A percentile compares a stretch with the other conserved stretches of the same genome.
Conservation (phyloP, 345 rosid genomes). For the Ceriops decandra region DNA sequence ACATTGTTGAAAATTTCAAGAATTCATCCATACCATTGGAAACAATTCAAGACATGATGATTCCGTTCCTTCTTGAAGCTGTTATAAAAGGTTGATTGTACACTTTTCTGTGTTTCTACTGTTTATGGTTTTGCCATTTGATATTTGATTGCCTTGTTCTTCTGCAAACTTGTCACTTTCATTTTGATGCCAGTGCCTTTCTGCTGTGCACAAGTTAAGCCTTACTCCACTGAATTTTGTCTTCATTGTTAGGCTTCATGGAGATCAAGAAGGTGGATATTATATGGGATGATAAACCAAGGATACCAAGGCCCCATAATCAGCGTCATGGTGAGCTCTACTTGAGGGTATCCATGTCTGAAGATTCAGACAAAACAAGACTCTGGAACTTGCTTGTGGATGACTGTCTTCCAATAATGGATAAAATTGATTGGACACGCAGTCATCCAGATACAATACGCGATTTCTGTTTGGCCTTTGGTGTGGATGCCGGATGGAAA, state of each 20-base stretch:
- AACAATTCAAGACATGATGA: constrained; percentile 37
- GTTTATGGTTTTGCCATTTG: constrained; percentile 5
- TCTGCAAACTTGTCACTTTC: not conserved
- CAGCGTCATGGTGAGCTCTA: constrained; percentile 58
- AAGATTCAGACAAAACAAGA: constrained; percentile 35
- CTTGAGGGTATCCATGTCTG: constrained; percentile 65
- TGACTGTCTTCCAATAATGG: constrained; percentile 59
- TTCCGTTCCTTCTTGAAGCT: constrained; percentile 62
- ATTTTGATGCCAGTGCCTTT: not conserved
- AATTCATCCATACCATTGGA: constrained; percentile 32
- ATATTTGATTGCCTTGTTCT: not conserved
- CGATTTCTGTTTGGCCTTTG: constrained; percentile 64
- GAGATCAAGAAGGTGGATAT: constrained; percentile 80
- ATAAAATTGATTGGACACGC: constrained; percentile 77
- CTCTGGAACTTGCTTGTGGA: constrained; percentile 65
- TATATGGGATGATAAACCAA: constrained; percentile 62
- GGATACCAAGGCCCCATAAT: constrained; percentile 29
- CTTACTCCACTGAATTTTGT: constrained; percentile 14
- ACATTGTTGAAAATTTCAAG: constrained; percentile 39
- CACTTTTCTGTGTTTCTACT: not conserved
- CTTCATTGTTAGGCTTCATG: constrained; percentile 47
- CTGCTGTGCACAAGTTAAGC: not conserved
- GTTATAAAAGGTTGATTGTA: constrained; percentile 51
- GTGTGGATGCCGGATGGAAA: constrained; percentile 70
- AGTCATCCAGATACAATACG: constrained; percentile 85